Base-by-base conservation (phyloP, 352 stramenopile genomes). In the Phytophthora fragariae region DNA sequence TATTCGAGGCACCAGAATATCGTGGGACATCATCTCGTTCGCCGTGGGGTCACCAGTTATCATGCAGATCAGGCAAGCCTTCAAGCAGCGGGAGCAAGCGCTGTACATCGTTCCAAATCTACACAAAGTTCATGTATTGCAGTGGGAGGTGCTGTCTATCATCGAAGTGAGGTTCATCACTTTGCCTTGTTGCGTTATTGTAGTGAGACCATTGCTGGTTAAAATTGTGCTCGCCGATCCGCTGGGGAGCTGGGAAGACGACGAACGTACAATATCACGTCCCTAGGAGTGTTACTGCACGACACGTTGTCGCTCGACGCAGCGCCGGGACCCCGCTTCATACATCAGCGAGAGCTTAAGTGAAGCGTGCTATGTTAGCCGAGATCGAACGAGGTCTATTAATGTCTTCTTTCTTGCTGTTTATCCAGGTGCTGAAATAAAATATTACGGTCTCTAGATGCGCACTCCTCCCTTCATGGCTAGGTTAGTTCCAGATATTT, bases 31-130 rank as follows among this genome's bases (percentile, higher is more conserved):
- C 69, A 77, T 94, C 49, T 85, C 87, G 9, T 93, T 97, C 55
- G 86, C 88, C 7, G 81, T 97, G 37, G 88, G 94, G 21, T 91
- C 89, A 57, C 90, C 90, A 12, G 91, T 94, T 83, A 97, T 94
- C 78, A 95, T 95, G 87, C 88, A 95, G 70, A 94, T 97, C 78
- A 83, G 80, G 12, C 88, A 97, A 67, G 90, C 90, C 15, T 97
- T 95, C 62, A 62, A 74, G 15, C 83, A 87, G 6, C 83, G 90
- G 39, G 90, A 97, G 68, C 65, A 90, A 56, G 88, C 90, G 17
- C 72, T 97, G 5, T 75, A 87, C 47, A 76, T 85, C 49, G 80
- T 95, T 49, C 86, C 29, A 88, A 95, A 59, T 71, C 80, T 90
- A 15, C 31, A 14, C 24, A 14, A 1, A 41, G 9, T 15, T 15